A percentile compares a stretch with the other conserved stretches of the same genome.
Conservation (phyloP, 805 yeast genomes). For the Candida gorgasii region DNA sequence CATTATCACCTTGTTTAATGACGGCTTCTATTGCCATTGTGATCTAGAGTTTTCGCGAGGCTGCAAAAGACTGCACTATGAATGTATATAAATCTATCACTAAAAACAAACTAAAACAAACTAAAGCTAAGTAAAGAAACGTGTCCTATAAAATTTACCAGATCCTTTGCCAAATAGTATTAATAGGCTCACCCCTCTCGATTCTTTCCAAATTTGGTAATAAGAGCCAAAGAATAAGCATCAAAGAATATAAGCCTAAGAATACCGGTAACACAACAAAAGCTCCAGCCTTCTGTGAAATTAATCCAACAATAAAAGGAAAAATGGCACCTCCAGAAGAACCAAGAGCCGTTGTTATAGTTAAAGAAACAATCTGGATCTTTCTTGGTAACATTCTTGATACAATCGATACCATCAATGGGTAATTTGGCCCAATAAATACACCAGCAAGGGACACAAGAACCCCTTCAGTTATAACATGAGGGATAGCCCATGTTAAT, state of each 20-base stretch:
- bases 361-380: constrained; percentile 51
- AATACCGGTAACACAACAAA: constrained; percentile 52
- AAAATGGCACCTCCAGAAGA: constrained; percentile 59
- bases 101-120: background rate
- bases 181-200: constrained; percentile 10
- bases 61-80: background rate
- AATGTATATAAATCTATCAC: background rate
- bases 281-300: constrained; percentile 47
- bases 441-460: constrained; percentile 54
- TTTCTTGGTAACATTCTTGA: constrained; percentile 48
- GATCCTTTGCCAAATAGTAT: constrained; percentile 16
- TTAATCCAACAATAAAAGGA: constrained; percentile 54
- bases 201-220: constrained; percentile 19
- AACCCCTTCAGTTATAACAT: constrained; percentile 46
- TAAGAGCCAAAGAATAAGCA: constrained; percentile 25
- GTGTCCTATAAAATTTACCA: constrained; percentile 18
- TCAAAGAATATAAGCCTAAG: constrained; percentile 34
- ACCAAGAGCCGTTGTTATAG: constrained; percentile 56
- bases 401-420: constrained; percentile 47
- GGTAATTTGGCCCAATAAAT: constrained; percentile 67
- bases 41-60: background rate
- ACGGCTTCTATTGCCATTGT: constrained; percentile 39
- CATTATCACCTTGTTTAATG: constrained; percentile 38
- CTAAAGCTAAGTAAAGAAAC: background rate
- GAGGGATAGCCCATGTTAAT: constrained; percentile 51